Base-by-base conservation (phyloP, 257 asterid genomes). In the Lantana camara region DNA sequence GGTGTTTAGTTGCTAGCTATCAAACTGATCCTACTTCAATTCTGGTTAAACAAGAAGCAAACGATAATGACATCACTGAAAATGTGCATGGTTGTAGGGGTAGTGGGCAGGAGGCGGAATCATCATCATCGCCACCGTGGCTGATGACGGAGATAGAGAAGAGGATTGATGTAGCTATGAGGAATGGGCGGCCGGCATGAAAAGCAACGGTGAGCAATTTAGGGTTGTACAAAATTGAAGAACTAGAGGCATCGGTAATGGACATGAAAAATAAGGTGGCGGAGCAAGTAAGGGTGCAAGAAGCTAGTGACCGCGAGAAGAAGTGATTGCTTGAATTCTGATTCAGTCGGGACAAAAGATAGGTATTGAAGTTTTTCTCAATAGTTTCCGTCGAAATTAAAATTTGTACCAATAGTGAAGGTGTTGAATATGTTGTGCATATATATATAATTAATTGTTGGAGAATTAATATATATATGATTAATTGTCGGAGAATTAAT, bases 1-100 rank as follows among this genome's bases (percentile, higher is more conserved):
- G 0, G 54, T 78, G 3, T 44, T 78, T 34, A 20, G 67, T 9
- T 79, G 82, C 21, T n/a, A n/a, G n/a, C n/a, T 75, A 78, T 37
- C 22, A 14, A 11, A 57, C 40, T 55, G 46, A 47, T 22, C 37
- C 49, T 19, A 0, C 35, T 48, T 49, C 68, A 20, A 11, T 23
- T 45, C 10, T 12, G 20, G n/a, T 13, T 19, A 19, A 5, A 11
- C 22, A 45, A 55, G 5, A n/a, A 3, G 19, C 14, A 8, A 40
- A 37, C 6, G 29, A 15, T 2, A 57, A 3, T 10, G 50, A 19
- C 37, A 22, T 15, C 4, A 52, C n/a, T n/a, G n/a, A n/a, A n/a
- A 21, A 11, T 38, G 23, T 2, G 32, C 5, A 23, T 24, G 57
- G 23, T 1, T 37, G 34, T 11, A 13, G 6, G 3, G 3, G 10